Percentiles rank a stretch among this genome's conserved stretches.
phyloP scores from a whole-genome alignment of 2,329 filamentous ascomycete species.

The Aspergillus sp. region DNA sequence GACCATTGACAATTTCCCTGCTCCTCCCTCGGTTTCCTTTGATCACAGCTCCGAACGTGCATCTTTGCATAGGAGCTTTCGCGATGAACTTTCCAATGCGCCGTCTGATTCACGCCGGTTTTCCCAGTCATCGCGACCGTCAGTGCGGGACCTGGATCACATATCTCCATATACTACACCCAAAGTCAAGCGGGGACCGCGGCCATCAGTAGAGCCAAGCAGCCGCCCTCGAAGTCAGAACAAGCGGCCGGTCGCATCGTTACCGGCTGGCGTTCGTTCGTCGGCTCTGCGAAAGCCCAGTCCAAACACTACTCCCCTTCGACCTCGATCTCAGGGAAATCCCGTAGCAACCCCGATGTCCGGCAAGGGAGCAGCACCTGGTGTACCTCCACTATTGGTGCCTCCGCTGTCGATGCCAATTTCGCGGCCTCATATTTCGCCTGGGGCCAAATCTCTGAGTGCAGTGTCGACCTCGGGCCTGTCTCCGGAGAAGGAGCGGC shows the following conservation, averaged over 20 bases:
- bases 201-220: slow-evolving; percentile 62
- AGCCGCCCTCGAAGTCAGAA: slow-evolving; percentile 50
- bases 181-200: slow-evolving; percentile 83
- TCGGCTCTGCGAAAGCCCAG: slow-evolving; percentile 47
- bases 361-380: slow-evolving; percentile 24
- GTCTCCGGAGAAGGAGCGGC: slow-evolving; percentile 79
- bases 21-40: slow-evolving; percentile 5
- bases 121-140: slow-evolving; percentile 38
- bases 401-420: slow-evolving; percentile 31
- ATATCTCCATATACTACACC: slow-evolving; percentile 31
- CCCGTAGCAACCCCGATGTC: slow-evolving; percentile 21
- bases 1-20: slow-evolving; percentile 3
- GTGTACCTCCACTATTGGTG: slow-evolving; percentile 34
- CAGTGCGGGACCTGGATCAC: slow-evolving; percentile 39
- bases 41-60: slow-evolving; percentile 18
- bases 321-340: slow-evolving; percentile 41
- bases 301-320: slow-evolving; percentile 26
- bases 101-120: slow-evolving; percentile 32
- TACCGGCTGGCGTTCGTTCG: slow-evolving; percentile 73
- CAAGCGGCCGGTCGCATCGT: slow-evolving; percentile 65
- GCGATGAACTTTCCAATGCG: slow-evolving; percentile 31
- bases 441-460: slow-evolving; percentile 38
- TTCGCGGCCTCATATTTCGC: slow-evolving; percentile 29
- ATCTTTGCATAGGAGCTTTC: slow-evolving; percentile 17
- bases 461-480: slow-evolving; percentile 50